A percentile compares a stretch with the other conserved stretches of the same genome.
phyloP scores from a whole-genome alignment of 2,329 filamentous ascomycete species.

The Scopulariopsis brevicaulis region DNA sequence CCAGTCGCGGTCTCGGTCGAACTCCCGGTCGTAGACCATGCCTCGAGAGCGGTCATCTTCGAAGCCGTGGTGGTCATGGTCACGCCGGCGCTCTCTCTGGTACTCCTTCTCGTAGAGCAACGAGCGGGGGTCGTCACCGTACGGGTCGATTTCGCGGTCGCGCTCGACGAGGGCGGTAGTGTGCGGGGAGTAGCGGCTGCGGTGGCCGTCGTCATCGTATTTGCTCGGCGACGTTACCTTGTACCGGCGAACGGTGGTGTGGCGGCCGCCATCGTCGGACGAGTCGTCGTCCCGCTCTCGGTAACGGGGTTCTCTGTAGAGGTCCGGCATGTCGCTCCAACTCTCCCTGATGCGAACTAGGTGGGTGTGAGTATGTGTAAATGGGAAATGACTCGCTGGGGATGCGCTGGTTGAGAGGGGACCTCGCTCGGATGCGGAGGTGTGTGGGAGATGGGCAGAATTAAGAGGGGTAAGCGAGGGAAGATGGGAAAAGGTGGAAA shows the following conservation, averaged over 20 bases:
- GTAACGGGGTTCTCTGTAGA: constrained; percentile 4
- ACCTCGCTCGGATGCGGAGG: neutral
- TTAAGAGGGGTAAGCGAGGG: neutral
- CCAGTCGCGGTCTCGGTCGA: constrained; percentile 32
- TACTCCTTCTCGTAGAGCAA: constrained; percentile 1
- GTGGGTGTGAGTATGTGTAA: neutral
- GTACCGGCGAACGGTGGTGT: constrained; percentile 37
- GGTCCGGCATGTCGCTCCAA: neutral
- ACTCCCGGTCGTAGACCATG: constrained; percentile 23
- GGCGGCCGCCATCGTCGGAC: constrained; percentile 33
- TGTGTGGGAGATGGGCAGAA: neutral
- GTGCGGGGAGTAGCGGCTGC: constrained; percentile 29
- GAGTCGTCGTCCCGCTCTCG: constrained; percentile 9
- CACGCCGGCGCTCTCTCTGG: constrained; percentile 8
- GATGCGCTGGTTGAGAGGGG: neutral
- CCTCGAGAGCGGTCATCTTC: constrained; percentile 17
- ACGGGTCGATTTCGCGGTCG: constrained; percentile 13
- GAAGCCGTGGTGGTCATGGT: constrained; percentile 12
- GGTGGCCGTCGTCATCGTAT: constrained; percentile 29
- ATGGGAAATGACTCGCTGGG: neutral
- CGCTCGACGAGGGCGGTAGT: constrained; percentile 27
- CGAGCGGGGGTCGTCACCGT: constrained; percentile 9
- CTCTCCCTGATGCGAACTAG: neutral
- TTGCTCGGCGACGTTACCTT: constrained; percentile 32
- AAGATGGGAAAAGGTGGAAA: neutral